Base-by-base conservation (phyloP, 495 filamentous ascomycete species). In the Thermothielavioides terrestris region DNA sequence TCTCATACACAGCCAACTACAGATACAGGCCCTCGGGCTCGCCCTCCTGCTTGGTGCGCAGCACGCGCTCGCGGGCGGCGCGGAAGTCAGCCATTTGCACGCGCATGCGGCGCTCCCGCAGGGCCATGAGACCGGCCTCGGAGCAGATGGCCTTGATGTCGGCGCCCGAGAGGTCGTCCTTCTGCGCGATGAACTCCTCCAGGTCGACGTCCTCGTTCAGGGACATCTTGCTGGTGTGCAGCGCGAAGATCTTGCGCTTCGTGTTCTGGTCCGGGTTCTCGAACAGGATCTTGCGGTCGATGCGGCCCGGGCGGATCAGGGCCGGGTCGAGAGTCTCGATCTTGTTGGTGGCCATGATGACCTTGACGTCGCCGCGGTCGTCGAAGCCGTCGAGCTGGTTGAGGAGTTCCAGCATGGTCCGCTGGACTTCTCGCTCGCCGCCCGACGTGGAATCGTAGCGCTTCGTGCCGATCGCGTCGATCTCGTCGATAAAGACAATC, bases 271-370 rank as follows among this genome's bases (percentile, higher is more conserved):
- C 92, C 20, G 92, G 92, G 67, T 94, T 97, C 77, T 99, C 92
- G 52, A 99, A 99, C 47, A 99, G 77, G 68, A 99, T 97, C 77
- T 99, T 98, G 39, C 92, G 85, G 68, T 99, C 92, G 62, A 99
- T 99, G 80, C 92, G 88, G 57, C 92, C 92, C 40, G 92, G 92
- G 52, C 92, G 84, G 65, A 99, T 99, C 54, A 99, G 75, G 39
- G 92, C 92, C 38, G 92, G 92, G 59, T 99, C 92, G 22, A 99
- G 76, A 3, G 89, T 95, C 62, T 99, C 92, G 54, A 99, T 99
- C 78, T 99, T 99, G 79, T 99, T 99, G 42, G 92, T 99, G 15
- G 92, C 92, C 88, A 99, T 95, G 68, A 99, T 89, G 45, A 99
- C 92, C 76, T 99, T 99, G 67, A 99, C 94, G 66, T 99, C 92